Evolutionary conservation across 2,329 filamentous ascomycete species (phyloP).

Genomic region (Rosellinia necatrix): DNA sequence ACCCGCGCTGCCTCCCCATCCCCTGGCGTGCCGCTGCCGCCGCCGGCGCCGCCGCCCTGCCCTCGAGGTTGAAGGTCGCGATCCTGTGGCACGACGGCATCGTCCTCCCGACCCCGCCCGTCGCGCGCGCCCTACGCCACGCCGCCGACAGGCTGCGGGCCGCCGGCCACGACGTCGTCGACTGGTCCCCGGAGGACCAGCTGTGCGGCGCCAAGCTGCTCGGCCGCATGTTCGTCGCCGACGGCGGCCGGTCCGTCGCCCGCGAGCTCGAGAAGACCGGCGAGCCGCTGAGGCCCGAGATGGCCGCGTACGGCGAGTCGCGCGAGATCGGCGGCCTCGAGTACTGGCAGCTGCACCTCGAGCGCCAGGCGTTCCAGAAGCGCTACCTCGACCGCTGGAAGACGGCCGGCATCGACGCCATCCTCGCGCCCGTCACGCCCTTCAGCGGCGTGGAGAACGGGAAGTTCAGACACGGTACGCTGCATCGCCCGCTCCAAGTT

Average conservation of each 20-base stretch:
- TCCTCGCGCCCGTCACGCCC: conserved; percentile 61
- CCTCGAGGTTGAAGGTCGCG: conserved; percentile 56
- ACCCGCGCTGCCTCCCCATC: conserved; percentile 63
- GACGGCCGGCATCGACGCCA: conserved; percentile 59
- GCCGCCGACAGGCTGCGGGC: conserved; percentile 49
- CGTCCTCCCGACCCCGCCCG: conserved; percentile 68
- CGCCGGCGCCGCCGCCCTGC: conserved; percentile 37
- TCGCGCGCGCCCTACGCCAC: conserved; percentile 58
- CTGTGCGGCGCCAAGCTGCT: conserved; percentile 45
- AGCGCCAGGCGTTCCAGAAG: conserved; percentile 52
- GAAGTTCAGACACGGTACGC: conserved; percentile 49
- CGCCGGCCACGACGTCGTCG: conserved; percentile 56
- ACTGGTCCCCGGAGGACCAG: conserved; percentile 55
- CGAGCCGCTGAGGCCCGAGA: conserved; percentile 44
- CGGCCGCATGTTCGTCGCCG: conserved; percentile 53
- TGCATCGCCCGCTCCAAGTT: background rate
- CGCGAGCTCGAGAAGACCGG: conserved; percentile 47
- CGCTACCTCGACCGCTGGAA: conserved; percentile 53
- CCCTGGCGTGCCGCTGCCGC: conserved; percentile 54
- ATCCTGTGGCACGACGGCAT: conserved; percentile 69
- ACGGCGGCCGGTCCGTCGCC: conserved; percentile 49
- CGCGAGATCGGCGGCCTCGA: conserved; percentile 48
- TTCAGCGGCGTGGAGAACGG: conserved; percentile 50
- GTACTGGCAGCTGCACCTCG: conserved; percentile 54
- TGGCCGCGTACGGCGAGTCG: conserved; percentile 37